Conservation (phyloP, 768 basidiomycete genomes). For the Stropharia rugosoannulata region DNA sequence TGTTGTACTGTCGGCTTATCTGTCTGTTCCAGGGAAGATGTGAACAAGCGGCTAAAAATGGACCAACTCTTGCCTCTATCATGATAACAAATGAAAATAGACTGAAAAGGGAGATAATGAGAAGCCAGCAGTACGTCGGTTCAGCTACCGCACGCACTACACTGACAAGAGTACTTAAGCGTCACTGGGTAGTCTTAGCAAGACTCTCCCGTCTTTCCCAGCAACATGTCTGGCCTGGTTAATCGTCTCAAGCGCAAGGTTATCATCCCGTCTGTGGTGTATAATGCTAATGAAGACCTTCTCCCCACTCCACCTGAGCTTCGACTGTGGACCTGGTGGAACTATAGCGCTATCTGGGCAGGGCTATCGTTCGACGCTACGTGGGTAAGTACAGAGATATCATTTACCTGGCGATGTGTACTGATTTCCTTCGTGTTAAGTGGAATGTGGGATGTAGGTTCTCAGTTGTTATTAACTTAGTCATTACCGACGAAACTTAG, state of each 20-base stretch:
- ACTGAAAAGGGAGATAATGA: too few relatives aligned
- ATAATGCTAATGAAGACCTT: slow-evolving; percentile 13
- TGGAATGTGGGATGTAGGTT: slow-evolving; percentile 16
- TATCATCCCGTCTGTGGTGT: slow-evolving; percentile 3
- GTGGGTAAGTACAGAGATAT: slow-evolving; percentile 1
- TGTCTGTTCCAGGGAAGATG: too few relatives aligned
- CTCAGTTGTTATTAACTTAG: not conserved
- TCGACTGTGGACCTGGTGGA: slow-evolving; percentile 15
- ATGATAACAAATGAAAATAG: too few relatives aligned
- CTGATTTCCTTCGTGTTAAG: not conserved
- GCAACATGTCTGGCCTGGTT: not conserved
- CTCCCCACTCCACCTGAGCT: slow-evolving; percentile 10
- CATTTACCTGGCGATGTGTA: not conserved
- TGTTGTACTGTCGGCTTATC: too few relatives aligned
- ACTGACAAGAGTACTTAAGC: too few relatives aligned
- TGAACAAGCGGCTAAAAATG: too few relatives aligned
- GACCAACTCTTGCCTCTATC: too few relatives aligned
- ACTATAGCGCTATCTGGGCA: slow-evolving; percentile 15
- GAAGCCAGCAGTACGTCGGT: too few relatives aligned
- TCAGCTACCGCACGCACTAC: too few relatives aligned
- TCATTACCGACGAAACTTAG: not conserved
- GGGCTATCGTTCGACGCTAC: slow-evolving; percentile 15
- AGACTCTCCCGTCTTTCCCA: not conserved
- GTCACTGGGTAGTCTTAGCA: not conserved
- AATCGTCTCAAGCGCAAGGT: slow-evolving; percentile 8